phyloP scores from a whole-genome alignment of 768 basidiomycete genomes.

The Leccinum disarticulatum region DNA sequence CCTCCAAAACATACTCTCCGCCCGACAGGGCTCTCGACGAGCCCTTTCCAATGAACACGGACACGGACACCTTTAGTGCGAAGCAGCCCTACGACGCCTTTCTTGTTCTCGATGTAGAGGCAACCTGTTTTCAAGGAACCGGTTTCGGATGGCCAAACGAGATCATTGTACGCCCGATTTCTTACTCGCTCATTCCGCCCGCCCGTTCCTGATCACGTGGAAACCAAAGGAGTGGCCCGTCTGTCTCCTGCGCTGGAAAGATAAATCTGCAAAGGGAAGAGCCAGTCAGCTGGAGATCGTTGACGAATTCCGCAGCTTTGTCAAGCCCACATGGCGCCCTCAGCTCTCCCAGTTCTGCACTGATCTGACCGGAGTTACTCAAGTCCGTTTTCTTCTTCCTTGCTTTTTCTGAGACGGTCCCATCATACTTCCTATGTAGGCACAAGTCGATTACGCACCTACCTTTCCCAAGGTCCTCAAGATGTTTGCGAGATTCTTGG shows the following conservation, averaged over 20 bases:
- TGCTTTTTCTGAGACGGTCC: not conserved
- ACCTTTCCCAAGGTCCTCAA: constrained; percentile 68
- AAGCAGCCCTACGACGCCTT: constrained; percentile 70
- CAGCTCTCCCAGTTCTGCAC: constrained; percentile 82
- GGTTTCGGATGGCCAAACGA: constrained; percentile 88
- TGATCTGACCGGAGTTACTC: constrained; percentile 85
- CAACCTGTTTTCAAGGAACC: constrained; percentile 69
- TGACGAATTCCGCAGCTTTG: constrained; percentile 86
- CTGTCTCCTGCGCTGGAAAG: constrained; percentile 80
- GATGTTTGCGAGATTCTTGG: constrained; percentile 65
- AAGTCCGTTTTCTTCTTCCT: constrained; percentile 53
- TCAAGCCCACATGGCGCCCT: constrained; percentile 85
- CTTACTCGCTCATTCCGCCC: constrained; percentile 6
- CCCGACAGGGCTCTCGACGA: constrained; percentile 9
- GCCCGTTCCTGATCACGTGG: constrained; percentile 7
- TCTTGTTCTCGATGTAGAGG: constrained; percentile 88
- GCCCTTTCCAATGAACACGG: not conserved
- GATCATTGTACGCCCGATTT: constrained; percentile 71
- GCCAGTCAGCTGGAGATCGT: constrained; percentile 64
- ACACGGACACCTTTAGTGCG: constrained; percentile 17
- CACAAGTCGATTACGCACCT: constrained; percentile 78
- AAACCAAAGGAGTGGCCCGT: constrained; percentile 85
- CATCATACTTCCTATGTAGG: constrained; percentile 42
- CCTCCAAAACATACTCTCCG: constrained; percentile 17
- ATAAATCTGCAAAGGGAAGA: constrained; percentile 48